Base-by-base conservation (phyloP, 164 flowering plant genomes). In the Macadamia integrifolia region DNA sequence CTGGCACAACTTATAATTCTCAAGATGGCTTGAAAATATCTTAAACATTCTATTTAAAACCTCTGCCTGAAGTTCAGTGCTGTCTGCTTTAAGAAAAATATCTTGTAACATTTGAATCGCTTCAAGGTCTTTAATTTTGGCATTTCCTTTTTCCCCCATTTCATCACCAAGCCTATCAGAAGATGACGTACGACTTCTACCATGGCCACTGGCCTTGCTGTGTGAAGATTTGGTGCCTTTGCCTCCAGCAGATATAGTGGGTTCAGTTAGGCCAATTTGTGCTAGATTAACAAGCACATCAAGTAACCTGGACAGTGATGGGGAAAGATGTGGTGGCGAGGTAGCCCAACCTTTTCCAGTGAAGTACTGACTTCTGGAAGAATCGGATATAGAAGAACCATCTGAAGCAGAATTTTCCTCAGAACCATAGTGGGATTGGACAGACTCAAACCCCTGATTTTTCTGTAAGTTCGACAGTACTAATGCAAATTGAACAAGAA, bases 81-180 rank as follows among this genome's bases (percentile, higher is more conserved):
- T 91, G 66, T 85, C 85, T 60, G 98, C 91, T 81, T 95, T 95
- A 14, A 95, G 91, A 70, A 92, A 87, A 71, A 95, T 88, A 75
- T 95, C 97, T 75, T 90, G 99, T 80, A 95, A 76, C 90, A 95
- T 87, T 76, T 89, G 98, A 40, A 95, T 88, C 42, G 99, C 99
- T 80, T 95, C 98, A 73, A 92, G 86, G 74, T 95, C 99, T 76
- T 86, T 88, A 23, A 95, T 90, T 82, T 85, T 91, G 59, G 61
- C 69, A 73, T 82, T 86, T 48, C 79, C 93, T 67, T 84, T 87
- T 67, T 92, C 97, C 98, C 97, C 84, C 40, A 75, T 62, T 61
- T 89, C 96, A 76, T 91, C 94, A 67, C 69, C 72, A 65, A 82
- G 43, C 52, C 79, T 76, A 40, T 92, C 97, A 79, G 77, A 68